phyloP scores from a whole-genome alignment of 306 rosid species.

The Quercus glauca region DNA sequence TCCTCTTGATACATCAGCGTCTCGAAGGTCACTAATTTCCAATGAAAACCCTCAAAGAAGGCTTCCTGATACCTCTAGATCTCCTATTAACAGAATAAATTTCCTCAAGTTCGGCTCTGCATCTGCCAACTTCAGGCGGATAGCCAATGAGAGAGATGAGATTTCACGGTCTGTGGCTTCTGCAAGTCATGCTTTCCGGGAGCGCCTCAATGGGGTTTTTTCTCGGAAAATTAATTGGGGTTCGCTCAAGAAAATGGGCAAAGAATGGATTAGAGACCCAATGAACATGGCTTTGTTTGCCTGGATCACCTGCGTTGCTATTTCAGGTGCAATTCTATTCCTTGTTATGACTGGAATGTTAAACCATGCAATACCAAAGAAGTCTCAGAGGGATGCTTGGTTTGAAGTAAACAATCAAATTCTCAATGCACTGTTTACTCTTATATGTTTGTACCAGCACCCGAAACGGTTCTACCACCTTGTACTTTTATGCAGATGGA shows the following conservation, averaged over 20 bases:
- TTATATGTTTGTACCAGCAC: conserved; percentile 88
- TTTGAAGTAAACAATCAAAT: conserved; percentile 94
- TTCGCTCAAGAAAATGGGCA: conserved; percentile 50
- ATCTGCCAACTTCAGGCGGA: conserved; percentile 56
- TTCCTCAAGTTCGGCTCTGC: conserved; percentile 72
- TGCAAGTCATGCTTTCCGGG: conserved; percentile 41
- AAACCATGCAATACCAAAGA: conserved; percentile 53
- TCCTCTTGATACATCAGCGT: conserved; percentile 39
- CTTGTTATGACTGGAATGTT: conserved; percentile 96
- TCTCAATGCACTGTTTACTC: conserved; percentile 87
- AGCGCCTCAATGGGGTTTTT: conserved; percentile 49
- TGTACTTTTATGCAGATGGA: conserved; percentile 78
- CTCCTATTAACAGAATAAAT: conserved; percentile 35
- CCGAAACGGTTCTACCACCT: conserved; percentile 80
- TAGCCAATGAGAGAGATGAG: conserved; percentile 59
- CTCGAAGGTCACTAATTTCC: conserved; percentile 37
- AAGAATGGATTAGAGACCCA: conserved; percentile 73
- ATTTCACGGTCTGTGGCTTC: conserved; percentile 60
- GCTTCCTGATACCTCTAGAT: conserved; percentile 10
- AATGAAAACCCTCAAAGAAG: conserved; percentile 41
- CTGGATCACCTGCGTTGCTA: conserved; percentile 71
- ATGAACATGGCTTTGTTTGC: conserved; percentile 82
- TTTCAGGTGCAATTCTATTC: conserved; percentile 89
- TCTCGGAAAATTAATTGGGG: conserved; percentile 62
- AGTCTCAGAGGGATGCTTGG: conserved; percentile 73